Evolutionary conservation across 139 green algal species (phyloP).

Genomic region (Chlamydomonas incerta): DNA sequence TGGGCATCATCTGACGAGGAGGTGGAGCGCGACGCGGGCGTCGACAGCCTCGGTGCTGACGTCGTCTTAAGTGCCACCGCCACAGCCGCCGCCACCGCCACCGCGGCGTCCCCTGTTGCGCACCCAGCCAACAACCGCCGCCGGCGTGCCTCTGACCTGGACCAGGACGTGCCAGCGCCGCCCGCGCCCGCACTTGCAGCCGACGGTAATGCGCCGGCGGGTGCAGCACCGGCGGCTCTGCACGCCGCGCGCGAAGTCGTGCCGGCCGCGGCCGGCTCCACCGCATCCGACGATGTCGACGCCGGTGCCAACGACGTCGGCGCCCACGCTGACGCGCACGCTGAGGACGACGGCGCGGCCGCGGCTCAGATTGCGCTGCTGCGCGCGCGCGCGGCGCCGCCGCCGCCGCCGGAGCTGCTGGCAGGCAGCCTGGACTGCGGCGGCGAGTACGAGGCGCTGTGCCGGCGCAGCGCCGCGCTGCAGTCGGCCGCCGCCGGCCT

Average conservation of each 20-base stretch:
- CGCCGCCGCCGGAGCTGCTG: background rate
- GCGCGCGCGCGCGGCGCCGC: background rate
- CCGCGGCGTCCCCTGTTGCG: background rate
- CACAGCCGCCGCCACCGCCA: background rate
- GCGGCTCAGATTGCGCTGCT: constrained; percentile 19
- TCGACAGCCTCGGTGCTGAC: background rate
- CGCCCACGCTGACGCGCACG: too few relatives aligned
- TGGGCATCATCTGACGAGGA: background rate
- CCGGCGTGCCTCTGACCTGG: background rate
- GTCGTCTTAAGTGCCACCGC: background rate
- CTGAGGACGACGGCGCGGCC: background rate
- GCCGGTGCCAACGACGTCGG: background rate
- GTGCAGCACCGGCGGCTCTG: background rate
- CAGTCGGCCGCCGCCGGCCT: constrained; percentile 8
- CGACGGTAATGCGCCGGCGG: background rate
- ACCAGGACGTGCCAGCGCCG: background rate
- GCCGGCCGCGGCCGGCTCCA: too few relatives aligned
- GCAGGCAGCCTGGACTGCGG: constrained; percentile 18
- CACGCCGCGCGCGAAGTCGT: too few relatives aligned
- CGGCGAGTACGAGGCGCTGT: background rate
- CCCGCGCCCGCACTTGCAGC: too few relatives aligned
- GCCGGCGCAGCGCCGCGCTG: background rate
- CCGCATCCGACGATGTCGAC: too few relatives aligned
- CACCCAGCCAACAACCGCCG: too few relatives aligned
- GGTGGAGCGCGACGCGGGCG: too few relatives aligned